These are phyloP conservation scores for Cardamine chenopodiifolia DNA, from an alignment of 345 rosid genomes.

Conservation along the genomic window DNA sequence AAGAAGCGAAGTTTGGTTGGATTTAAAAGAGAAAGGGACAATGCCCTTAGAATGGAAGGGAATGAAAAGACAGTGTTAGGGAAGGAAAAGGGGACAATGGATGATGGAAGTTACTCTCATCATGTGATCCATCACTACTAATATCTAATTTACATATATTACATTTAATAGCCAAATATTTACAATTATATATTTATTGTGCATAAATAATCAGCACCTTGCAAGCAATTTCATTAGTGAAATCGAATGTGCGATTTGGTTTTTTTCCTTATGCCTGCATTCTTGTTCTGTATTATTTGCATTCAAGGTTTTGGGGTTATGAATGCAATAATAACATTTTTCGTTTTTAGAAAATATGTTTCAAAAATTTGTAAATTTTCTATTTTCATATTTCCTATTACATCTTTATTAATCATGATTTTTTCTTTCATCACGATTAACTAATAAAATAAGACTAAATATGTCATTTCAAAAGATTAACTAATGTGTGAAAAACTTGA, in stretches of 20 bases:
- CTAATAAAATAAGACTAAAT: too few species aligned
- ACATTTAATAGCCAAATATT: background rate
- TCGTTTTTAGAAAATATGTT: too few species aligned
- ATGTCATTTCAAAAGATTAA: too few species aligned
- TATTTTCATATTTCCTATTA: too few species aligned
- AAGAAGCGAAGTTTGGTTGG: constrained; percentile 43
- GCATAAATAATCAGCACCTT: background rate
- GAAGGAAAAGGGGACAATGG: constrained; percentile 43
- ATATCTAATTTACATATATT: constrained; percentile 27
- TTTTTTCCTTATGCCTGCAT: background rate
- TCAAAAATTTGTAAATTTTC: too few species aligned
- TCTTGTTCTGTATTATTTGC: background rate
- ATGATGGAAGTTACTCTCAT: constrained; percentile 45
- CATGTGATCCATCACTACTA: constrained; percentile 40
- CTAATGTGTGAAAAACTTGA: too few species aligned
- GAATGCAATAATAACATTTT: background rate
- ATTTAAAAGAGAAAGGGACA: constrained; percentile 44
- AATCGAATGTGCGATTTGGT: background rate
- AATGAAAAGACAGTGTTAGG: constrained; percentile 46
- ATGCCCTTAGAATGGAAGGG: constrained; percentile 45
- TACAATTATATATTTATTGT: background rate
- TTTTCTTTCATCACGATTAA: too few species aligned
- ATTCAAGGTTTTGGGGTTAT: background rate
- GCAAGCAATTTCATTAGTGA: background rate
- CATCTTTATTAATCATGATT: too few species aligned